phyloP scores from a whole-genome alignment of 2,329 filamentous ascomycete species.

The Amylocarpus encephaloides region DNA sequence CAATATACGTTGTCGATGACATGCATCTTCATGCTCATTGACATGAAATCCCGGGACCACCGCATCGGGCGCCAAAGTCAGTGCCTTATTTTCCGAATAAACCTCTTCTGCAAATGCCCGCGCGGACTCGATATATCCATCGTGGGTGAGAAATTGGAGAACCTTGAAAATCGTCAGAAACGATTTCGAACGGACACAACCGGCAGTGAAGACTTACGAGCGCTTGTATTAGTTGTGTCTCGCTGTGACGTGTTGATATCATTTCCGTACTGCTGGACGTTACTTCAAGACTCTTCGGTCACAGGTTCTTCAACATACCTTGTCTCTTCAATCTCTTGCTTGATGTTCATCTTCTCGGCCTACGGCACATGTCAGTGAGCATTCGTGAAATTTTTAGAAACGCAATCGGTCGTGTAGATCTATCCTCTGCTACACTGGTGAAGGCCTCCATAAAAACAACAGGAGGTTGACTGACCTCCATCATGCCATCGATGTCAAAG shows the following conservation, averaged over 20 bases:
- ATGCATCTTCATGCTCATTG: conserved; percentile 78
- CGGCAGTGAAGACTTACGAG: conserved; percentile 46
- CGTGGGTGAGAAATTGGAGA: conserved; percentile 85
- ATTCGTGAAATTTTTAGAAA: not conserved
- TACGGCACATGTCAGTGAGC: conserved; percentile 11
- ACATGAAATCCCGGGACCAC: conserved; percentile 56
- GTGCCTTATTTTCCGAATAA: conserved; percentile 61
- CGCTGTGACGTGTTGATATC: conserved; percentile 56
- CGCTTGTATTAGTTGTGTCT: conserved; percentile 74
- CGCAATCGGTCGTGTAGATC: not conserved
- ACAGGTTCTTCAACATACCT: conserved; percentile 28
- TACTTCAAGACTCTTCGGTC: not conserved
- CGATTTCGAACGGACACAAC: not conserved
- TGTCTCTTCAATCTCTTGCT: conserved; percentile 46
- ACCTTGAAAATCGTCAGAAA: conserved; percentile 35
- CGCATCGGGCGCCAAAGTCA: conserved; percentile 51
- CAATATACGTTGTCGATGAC: conserved; percentile 74
- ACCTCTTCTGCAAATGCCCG: conserved; percentile 82
- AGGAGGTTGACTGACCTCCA: conserved; percentile 52
- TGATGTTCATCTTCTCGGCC: conserved; percentile 26
- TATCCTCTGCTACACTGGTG: not conserved
- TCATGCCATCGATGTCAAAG: conserved; percentile 84
- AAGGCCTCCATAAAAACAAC: not conserved
- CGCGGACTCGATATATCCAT: conserved; percentile 92
- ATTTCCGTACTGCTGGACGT: conserved; percentile 33